phyloP scores from a whole-genome alignment of 352 stramenopile species.

The Phytophthora hybrid region DNA sequence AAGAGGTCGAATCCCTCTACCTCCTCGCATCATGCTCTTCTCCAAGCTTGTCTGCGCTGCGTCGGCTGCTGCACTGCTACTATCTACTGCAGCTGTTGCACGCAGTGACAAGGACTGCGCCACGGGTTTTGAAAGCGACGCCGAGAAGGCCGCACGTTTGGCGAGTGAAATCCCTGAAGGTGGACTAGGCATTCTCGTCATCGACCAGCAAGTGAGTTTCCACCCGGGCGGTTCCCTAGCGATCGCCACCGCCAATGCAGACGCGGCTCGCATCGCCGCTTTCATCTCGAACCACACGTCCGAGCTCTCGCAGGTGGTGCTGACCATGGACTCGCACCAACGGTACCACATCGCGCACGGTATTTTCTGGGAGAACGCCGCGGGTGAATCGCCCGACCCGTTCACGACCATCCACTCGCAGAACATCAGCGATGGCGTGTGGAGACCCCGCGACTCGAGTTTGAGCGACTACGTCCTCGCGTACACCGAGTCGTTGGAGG shows the following conservation, averaged over 20 bases:
- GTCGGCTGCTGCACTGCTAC: slow-evolving; percentile 10
- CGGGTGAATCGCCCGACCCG: slow-evolving; percentile 71
- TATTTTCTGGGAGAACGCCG: slow-evolving; percentile 89
- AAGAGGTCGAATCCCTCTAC: not conserved
- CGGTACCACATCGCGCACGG: slow-evolving; percentile 95
- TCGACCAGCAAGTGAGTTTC: slow-evolving; percentile 96
- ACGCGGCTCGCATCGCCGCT: slow-evolving; percentile 86
- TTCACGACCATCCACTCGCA: slow-evolving; percentile 93
- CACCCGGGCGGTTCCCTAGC: slow-evolving; percentile 93
- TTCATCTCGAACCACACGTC: slow-evolving; percentile 80
- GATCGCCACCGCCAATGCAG: slow-evolving; percentile 88
- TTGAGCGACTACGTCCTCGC: slow-evolving; percentile 85
- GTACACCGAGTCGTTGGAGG: slow-evolving; percentile 90
- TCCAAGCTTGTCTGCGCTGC: slow-evolving; percentile 24
- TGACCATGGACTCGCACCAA: slow-evolving; percentile 97
- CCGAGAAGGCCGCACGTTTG: slow-evolving; percentile 37
- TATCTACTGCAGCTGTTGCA: not conserved
- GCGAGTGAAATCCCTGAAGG: slow-evolving; percentile 44
- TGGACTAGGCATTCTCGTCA: slow-evolving; percentile 86
- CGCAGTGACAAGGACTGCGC: slow-evolving; percentile 15
- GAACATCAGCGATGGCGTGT: slow-evolving; percentile 71
- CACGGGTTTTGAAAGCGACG: slow-evolving; percentile 18
- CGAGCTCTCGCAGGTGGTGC: slow-evolving; percentile 82
- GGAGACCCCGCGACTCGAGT: slow-evolving; percentile 57
- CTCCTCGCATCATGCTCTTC: slow-evolving; percentile 14